A percentile compares a stretch with the other conserved stretches of the same genome.
phyloP scores from a whole-genome alignment of 208 protist species.

The Histomonas meleagridis region DNA sequence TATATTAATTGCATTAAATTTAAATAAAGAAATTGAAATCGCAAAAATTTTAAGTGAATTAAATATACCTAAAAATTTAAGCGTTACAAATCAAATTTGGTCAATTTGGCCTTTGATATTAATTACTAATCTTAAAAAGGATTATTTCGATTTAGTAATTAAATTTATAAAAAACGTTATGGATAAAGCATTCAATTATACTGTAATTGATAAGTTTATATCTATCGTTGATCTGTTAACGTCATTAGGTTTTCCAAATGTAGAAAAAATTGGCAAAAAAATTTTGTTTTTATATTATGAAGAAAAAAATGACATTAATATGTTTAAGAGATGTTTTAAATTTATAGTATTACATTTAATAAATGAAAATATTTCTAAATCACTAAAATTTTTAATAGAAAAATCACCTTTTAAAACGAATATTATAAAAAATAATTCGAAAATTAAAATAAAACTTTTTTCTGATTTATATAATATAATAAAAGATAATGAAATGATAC shows the following conservation, averaged over 20 bases:
- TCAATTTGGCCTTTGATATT: neutral
- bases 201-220: neutral
- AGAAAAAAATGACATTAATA: neutral
- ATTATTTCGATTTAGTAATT: neutral
- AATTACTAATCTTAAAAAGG: neutral
- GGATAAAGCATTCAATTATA: neutral
- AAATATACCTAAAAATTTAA: neutral
- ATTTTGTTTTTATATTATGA: neutral
- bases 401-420: too few species aligned
- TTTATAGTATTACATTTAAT: neutral
- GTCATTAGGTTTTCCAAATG: neutral
- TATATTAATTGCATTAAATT: neutral
- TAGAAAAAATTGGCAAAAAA: neutral
- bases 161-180: neutral
- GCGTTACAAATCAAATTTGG: neutral
- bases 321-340: neutral
- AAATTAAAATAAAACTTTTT: too few species aligned
- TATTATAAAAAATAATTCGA: too few species aligned
- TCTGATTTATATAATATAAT: too few species aligned
- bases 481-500: too few species aligned
- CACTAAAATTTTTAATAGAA: neutral
- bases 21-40: neutral
- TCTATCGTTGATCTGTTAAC: neutral
- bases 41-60: neutral
- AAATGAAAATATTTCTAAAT: neutral